phyloP scores from a whole-genome alignment of 176 grass and related monocot species.

The Aegilops speltoides region DNA sequence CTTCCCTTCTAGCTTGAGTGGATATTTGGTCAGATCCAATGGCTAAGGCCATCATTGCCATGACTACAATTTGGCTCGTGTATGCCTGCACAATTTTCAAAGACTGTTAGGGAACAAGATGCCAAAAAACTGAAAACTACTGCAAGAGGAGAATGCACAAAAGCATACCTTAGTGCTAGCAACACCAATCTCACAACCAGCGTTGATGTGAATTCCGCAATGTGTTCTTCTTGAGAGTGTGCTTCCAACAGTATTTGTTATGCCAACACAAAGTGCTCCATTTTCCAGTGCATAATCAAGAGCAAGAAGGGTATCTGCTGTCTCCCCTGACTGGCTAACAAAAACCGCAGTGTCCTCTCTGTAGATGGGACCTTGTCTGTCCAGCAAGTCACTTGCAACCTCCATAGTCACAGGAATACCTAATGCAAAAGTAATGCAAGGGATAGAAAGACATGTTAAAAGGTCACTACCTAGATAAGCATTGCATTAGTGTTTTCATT shows the following conservation, averaged over 20 bases:
- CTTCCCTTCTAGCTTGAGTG: constrained; percentile 65
- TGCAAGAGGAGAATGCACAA: background rate
- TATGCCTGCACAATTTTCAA: constrained; percentile 63
- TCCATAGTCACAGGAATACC: constrained; percentile 92
- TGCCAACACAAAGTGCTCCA: constrained; percentile 88
- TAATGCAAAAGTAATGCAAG: constrained; percentile 24
- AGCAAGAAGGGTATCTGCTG: constrained; percentile 93
- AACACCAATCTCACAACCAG: constrained; percentile 97
- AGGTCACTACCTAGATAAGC: background rate
- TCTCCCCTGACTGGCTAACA: constrained; percentile 98
- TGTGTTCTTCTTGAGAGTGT: constrained; percentile 92
- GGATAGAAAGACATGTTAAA: background rate
- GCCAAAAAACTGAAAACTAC: background rate
- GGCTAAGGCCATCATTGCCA: constrained; percentile 95
- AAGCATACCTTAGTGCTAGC: constrained; percentile 85
- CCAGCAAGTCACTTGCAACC: constrained; percentile 85
- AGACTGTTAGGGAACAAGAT: constrained; percentile 9
- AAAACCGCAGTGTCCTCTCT: constrained; percentile 91
- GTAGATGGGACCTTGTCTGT: constrained; percentile 83
- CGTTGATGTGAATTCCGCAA: constrained; percentile 94
- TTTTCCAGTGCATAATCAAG: constrained; percentile 89
- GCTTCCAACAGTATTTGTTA: constrained; percentile 97
- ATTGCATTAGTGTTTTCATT: background rate
- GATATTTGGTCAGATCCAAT: constrained; percentile 96
- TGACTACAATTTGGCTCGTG: constrained; percentile 95